Evolutionary conservation across 1,284 basidiomycete species (phyloP).

Genomic region (Ceratobasidium sp.): DNA sequence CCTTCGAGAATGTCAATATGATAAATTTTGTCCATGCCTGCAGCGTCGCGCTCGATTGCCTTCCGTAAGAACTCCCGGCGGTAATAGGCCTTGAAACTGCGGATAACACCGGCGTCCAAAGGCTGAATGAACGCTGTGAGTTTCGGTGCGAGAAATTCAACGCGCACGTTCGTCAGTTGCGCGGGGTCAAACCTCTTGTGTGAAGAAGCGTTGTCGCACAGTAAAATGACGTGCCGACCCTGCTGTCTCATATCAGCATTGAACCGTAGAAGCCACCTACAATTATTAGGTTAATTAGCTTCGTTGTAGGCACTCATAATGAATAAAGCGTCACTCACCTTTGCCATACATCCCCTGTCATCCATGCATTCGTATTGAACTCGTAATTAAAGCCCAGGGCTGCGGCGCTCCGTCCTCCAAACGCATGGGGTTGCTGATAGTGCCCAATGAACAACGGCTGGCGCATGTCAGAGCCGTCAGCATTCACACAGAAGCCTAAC

Average conservation of each 20-base stretch:
- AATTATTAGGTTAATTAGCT: background rate
- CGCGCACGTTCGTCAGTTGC: conserved; percentile 48
- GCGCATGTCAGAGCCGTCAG: conserved; percentile 51
- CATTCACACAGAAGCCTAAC: conserved; percentile 52
- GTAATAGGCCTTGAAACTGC: conserved; percentile 55
- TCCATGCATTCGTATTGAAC: conserved; percentile 55
- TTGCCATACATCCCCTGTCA: conserved; percentile 51
- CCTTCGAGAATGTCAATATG: conserved; percentile 54
- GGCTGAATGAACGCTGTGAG: conserved; percentile 52
- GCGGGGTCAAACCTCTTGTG: conserved; percentile 49
- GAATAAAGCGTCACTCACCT: background rate
- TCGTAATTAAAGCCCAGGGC: conserved; percentile 52
- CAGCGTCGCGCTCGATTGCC: conserved; percentile 54
- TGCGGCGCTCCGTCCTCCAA: conserved; percentile 47
- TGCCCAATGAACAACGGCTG: conserved; percentile 53
- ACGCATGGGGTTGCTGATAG: conserved; percentile 49
- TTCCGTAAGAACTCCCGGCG: conserved; percentile 48
- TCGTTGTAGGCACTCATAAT: background rate
- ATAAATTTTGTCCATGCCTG: conserved; percentile 53
- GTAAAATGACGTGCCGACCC: conserved; percentile 50
- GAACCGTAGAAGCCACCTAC: conserved; percentile 1
- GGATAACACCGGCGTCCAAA: conserved; percentile 53
- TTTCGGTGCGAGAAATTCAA: conserved; percentile 53
- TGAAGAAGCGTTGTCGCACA: conserved; percentile 54
- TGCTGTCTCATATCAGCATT: conserved; percentile 17